phyloP scores from a whole-genome alignment of 108 stramenopile genomes.

The Parietichytrium sp. region DNA sequence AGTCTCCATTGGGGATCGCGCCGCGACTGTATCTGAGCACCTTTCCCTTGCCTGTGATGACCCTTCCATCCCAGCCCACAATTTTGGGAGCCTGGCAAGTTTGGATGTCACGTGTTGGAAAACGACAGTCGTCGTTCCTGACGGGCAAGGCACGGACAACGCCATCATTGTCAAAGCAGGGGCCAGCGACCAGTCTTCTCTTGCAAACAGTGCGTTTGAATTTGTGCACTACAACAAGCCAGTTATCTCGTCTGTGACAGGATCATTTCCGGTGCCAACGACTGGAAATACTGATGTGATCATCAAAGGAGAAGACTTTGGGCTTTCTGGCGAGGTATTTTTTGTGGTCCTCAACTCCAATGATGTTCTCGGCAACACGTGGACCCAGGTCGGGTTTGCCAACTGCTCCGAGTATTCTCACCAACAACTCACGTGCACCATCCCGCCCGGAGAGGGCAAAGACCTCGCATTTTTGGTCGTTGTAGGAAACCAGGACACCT shows the following conservation, averaged over 20 bases:
- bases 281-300: background rate
- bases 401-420: background rate
- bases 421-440: background rate
- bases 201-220: background rate
- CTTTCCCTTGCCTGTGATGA: background rate
- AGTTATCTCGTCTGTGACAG: background rate
- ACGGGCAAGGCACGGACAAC: slow-evolving; percentile 11
- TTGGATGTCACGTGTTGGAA: background rate
- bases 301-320: slow-evolving; percentile 38
- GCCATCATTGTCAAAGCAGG: background rate
- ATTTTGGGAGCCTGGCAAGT: no score
- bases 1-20: background rate
- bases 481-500: slow-evolving; percentile 7
- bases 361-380: background rate
- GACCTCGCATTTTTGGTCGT: background rate
- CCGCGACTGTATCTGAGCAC: background rate
- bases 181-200: slow-evolving; percentile 2
- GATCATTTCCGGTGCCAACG: background rate
- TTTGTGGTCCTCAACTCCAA: no score
- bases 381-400: background rate
- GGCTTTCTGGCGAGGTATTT: background rate
- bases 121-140: background rate
- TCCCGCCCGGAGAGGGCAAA: slow-evolving; percentile 39
- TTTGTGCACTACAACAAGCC: background rate
- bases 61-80: background rate